phyloP scores from a whole-genome alignment of 2,329 filamentous ascomycete genomes.

The Pseudocercospora vitis region DNA sequence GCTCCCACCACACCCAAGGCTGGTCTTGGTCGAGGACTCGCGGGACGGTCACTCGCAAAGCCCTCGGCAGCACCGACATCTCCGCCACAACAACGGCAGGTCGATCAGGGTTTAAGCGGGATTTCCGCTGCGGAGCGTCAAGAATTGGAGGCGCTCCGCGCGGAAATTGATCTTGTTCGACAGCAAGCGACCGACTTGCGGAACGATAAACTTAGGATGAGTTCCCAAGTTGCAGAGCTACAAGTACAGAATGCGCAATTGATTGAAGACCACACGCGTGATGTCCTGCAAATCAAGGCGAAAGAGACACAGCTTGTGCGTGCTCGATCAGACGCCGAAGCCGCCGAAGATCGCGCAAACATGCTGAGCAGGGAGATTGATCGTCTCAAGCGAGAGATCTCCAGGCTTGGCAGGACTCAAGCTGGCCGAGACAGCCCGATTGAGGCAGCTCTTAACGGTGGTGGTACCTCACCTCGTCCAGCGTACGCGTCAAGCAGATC shows the following conservation, averaged over 20 bases:
- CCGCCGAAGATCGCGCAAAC: constrained; percentile 81
- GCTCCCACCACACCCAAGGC: constrained; percentile 42
- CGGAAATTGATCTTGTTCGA: constrained; percentile 75
- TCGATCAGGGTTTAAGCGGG: constrained; percentile 55
- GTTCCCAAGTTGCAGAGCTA: constrained; percentile 86
- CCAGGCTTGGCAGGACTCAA: constrained; percentile 52
- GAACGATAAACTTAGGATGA: constrained; percentile 75
- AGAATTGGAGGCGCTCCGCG: constrained; percentile 86
- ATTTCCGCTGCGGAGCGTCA: constrained; percentile 79
- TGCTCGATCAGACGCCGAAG: constrained; percentile 84
- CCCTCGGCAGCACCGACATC: constrained; percentile 54
- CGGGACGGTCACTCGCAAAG: constrained; percentile 81
- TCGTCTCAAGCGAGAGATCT: constrained; percentile 81
- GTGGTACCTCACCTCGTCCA: constrained; percentile 20
- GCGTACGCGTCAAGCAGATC: constrained; percentile 28
- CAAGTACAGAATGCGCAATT: constrained; percentile 96
- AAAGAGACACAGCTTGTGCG: constrained; percentile 97
- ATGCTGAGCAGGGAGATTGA: constrained; percentile 86
- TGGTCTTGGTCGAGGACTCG: constrained; percentile 66
- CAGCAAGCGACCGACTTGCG: constrained; percentile 77
- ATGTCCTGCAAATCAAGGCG: constrained; percentile 93
- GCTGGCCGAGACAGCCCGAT: constrained; percentile 44
- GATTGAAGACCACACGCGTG: constrained; percentile 94
- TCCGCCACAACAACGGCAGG: constrained; percentile 57
- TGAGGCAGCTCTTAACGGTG: constrained; percentile 22